A percentile compares a stretch with the other conserved stretches of the same genome.
Conservation (phyloP, 768 basidiomycete species). For the Xerocomus potaroensis region DNA sequence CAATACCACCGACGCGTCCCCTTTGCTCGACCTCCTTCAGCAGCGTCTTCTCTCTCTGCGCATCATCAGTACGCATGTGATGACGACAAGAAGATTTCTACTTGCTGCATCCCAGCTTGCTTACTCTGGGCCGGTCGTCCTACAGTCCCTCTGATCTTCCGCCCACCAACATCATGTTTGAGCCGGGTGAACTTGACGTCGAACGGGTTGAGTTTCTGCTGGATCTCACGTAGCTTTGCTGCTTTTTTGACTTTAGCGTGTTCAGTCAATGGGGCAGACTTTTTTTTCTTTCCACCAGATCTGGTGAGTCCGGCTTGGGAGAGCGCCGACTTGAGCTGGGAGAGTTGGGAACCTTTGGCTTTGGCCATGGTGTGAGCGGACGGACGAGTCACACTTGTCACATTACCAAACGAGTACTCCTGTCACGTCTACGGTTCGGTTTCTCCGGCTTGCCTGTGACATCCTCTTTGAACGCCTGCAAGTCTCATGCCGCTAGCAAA, state of each 20-base stretch:
- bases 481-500: too few species aligned
- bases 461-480: too few species aligned
- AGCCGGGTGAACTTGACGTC: conserved; percentile 89
- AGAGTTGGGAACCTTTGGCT: conserved; percentile 85
- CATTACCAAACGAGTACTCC: too few species aligned
- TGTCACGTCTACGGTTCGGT: too few species aligned
- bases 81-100: conserved; percentile 32
- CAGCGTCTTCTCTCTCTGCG: conserved; percentile 79
- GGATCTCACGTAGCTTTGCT: conserved; percentile 77
- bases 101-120: conserved; percentile 87
- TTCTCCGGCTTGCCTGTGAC: too few species aligned
- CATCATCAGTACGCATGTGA: conserved; percentile 5
- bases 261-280: conserved; percentile 51
- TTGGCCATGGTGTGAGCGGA: conserved; percentile 31
- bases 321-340: conserved; percentile 85
- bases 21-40: conserved; percentile 84
- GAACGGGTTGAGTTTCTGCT: conserved; percentile 87
- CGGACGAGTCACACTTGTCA: background rate
- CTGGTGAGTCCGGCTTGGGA: conserved; percentile 74
- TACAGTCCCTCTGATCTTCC: conserved; percentile 75
- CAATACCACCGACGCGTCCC: conserved; percentile 79
- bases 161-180: conserved; percentile 89
- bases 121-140: conserved; percentile 88
- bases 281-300: conserved; percentile 63
- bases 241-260: conserved; percentile 81